Base-by-base conservation (phyloP, 2,329 filamentous ascomycete species). In the Pseudocercospora musae region DNA sequence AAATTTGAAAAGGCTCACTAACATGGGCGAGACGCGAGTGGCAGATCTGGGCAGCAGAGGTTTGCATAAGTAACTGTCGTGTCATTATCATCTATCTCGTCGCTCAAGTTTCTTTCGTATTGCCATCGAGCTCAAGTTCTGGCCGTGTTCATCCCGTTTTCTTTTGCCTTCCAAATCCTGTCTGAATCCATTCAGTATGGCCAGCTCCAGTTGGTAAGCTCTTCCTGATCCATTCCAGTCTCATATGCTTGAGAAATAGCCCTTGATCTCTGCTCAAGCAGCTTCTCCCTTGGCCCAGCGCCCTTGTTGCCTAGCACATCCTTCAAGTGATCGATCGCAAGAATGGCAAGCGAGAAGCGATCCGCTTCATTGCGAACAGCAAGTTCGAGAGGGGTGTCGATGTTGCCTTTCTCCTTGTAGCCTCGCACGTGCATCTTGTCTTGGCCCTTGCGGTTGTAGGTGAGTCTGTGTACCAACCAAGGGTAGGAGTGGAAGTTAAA, bases 401-500 rank as follows among this genome's bases (percentile, higher is more conserved):
- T 92, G 74, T 92, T 93, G 52, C 90, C 90, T 82, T 93, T 92
- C 80, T 93, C 89, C 72, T 84, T 87, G 80, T 92, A 93, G 1
- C 90, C 90, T 31, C 87, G 82, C n/a, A 93, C 90, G 70, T 90
- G 86, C 65, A 92, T 76, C 75, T 90, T 87, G 50, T 81, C 74
- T 74, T 83, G 85, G 4, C 89, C 89, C 1, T 86, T 87, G 0
- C 89, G 86, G 78, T 89, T 89, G 78, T 92, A 92, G 0, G 89
- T 89, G 68, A 93, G 77, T 56, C 89, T 83, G 78, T 92, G 89
- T 57, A 93, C 85, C 70, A 93, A 81, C 88, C 88, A 92, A 8
- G 90, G 89, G 78, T 93, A 92, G 31, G 86, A 89, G 79, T 93
- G 90, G 84, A 92, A 93, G 79, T 92, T 92, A 81, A 93, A 92